Percentiles rank a stretch among this genome's conserved stretches.
Conservation (phyloP, 805 yeast species). For the Zygotorulaspora danielsina region DNA sequence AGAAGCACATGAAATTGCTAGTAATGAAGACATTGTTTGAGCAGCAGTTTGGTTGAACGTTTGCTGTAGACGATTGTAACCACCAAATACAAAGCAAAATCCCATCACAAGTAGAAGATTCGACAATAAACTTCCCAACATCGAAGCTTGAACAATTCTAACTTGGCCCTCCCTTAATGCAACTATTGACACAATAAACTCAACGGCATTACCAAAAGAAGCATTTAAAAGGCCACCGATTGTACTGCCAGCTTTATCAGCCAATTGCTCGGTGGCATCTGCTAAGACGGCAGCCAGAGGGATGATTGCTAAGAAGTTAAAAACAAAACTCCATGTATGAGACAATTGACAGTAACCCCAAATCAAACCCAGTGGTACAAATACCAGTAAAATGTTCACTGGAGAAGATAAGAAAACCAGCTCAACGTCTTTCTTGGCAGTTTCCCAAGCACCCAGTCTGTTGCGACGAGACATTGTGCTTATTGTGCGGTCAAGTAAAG, state of each 20-base stretch:
- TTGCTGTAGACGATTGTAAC: slow-evolving; percentile 80
- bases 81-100: slow-evolving; percentile 93
- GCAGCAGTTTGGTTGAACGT: slow-evolving; percentile 94
- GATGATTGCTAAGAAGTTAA: slow-evolving; percentile 85
- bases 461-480: slow-evolving; percentile 6
- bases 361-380: slow-evolving; percentile 86
- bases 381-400: slow-evolving; percentile 68
- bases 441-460: slow-evolving; percentile 17
- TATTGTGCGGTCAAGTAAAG: slow-evolving; percentile 5
- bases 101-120: slow-evolving; percentile 88
- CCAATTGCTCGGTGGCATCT: slow-evolving; percentile 87
- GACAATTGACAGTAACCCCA: slow-evolving; percentile 60
- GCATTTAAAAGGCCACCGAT: slow-evolving; percentile 93
- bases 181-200: slow-evolving; percentile 87
- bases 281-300: slow-evolving; percentile 90
- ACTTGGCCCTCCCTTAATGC: slow-evolving; percentile 84
- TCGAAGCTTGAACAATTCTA: slow-evolving; percentile 92
- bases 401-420: slow-evolving; percentile 53
- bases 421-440: slow-evolving; percentile 21
- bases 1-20: slow-evolving; percentile 88
- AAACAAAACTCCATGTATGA: slow-evolving; percentile 53
- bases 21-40: slow-evolving; percentile 91
- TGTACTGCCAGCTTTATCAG: slow-evolving; percentile 85
- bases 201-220: slow-evolving; percentile 97
- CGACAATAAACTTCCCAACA: slow-evolving; percentile 91